Conservation (phyloP, 192 early-diverging fungal species). For the Coemansia sp. region DNA sequence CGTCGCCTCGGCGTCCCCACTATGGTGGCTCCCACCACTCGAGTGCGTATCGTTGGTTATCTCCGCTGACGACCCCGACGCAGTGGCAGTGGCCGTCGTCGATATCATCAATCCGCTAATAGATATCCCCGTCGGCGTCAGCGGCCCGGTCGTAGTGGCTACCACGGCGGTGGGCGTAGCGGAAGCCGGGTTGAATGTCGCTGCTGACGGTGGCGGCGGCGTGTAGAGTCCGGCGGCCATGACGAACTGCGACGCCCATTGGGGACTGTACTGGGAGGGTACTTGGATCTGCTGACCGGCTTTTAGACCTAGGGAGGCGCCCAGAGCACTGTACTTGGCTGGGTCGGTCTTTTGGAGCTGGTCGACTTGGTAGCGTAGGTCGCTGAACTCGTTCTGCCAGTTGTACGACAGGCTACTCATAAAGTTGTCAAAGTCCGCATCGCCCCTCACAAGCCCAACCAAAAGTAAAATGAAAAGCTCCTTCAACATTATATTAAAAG, state of each 20-base stretch:
- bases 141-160: neutral
- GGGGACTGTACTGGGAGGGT: conserved; percentile 29
- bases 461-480: neutral
- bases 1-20: neutral
- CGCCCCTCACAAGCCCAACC: neutral
- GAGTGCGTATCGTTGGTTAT: neutral
- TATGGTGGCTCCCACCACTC: neutral
- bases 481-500: conserved; percentile 10
- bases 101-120: conserved; percentile 4
- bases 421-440: conserved; percentile 11
- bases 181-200: conserved; percentile 3
- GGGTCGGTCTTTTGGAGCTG: conserved; percentile 41
- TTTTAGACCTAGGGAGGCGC: conserved; percentile 29
- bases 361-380: conserved; percentile 45
- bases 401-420: conserved; percentile 50
- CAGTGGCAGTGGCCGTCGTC: neutral
- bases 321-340: conserved; percentile 31
- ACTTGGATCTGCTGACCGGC: conserved; percentile 23
- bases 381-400: conserved; percentile 51
- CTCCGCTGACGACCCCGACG: neutral
- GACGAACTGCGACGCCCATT: conserved; percentile 48
- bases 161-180: conserved; percentile 9
- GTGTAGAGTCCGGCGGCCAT: conserved; percentile 39
- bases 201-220: conserved; percentile 25
- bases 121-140: neutral